A percentile compares a stretch with the other conserved stretches of the same genome.
phyloP scores from a whole-genome alignment of 306 rosid genomes.

The Cotoneaster glaucophyllus region DNA sequence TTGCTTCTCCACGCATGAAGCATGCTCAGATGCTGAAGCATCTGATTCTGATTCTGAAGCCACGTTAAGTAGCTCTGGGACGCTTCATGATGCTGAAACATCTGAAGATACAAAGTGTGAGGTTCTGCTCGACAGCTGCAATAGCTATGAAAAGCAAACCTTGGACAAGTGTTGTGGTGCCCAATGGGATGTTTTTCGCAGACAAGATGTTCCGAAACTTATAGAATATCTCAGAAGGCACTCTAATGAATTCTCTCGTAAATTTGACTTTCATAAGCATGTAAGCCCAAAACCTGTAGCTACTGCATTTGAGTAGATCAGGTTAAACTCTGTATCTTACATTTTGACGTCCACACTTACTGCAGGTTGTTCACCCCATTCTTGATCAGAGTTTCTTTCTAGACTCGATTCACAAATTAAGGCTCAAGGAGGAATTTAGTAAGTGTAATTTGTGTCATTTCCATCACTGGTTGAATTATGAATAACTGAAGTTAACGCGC shows the following conservation, averaged over 20 bases:
- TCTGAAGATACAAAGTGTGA: conserved; percentile 20
- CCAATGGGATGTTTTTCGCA: conserved; percentile 88
- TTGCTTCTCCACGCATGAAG: conserved; percentile 30
- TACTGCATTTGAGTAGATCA: conserved; percentile 6
- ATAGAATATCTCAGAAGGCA: conserved; percentile 70
- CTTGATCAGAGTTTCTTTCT: conserved; percentile 79
- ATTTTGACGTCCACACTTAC: conserved; percentile 20
- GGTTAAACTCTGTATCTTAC: conserved; percentile 6
- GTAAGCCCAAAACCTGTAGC: conserved; percentile 38
- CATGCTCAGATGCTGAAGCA: conserved; percentile 24
- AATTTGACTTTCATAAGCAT: conserved; percentile 36
- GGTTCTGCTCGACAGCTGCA: conserved; percentile 24
- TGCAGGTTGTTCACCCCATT: conserved; percentile 86
- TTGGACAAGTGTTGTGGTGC: conserved; percentile 35
- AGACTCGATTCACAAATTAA: conserved; percentile 56
- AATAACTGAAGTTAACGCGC: conserved; percentile 17
- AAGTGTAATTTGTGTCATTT: conserved; percentile 23
- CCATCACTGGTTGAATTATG: conserved; percentile 5
- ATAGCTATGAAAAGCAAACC: conserved; percentile 19
- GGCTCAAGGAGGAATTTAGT: conserved; percentile 91
- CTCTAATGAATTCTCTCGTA: conserved; percentile 39
- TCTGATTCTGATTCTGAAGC: conserved; percentile 32
- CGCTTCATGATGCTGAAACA: conserved; percentile 18
- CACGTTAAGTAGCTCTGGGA: conserved; percentile 14
- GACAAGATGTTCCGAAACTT: conserved; percentile 88